Evolutionary conservation across 75 land plant species (phyloP), one percentile per base, ranked within the genome.

Genomic region (Adiantum capillusveneris): DNA sequence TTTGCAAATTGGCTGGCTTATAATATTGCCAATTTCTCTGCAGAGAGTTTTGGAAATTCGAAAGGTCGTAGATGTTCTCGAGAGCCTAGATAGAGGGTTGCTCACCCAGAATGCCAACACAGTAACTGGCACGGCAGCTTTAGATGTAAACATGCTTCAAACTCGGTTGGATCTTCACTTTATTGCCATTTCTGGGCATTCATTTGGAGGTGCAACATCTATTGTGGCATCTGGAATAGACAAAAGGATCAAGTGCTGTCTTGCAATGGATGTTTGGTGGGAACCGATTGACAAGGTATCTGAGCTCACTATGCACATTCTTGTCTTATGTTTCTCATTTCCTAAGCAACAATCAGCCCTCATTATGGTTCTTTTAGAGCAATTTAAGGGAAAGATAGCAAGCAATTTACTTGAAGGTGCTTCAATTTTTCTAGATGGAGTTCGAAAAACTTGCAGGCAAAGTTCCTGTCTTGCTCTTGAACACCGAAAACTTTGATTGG

Each of bases 161-260:
- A 58, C 44, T 9, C 59, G 76, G 25, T 25, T 73, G 5, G 71
- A 73, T 57, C 27, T 73, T 43, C 31, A 56, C 44, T 58, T 22
- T 42, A 18, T 67, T 18, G 76, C 76, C 7, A 46, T 73, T 43
- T 52, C 50, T 29, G 76, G 76, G 18, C 76, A 73, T 59, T 73
- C 76, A 11, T 73, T 73, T 45, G 76, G 76, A 19, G 76, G 71
- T 42, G 71, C 70, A 25, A 73, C 76, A 44, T 43, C 76, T n/a
- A 39, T 73, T 0, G 57, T 73, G 31, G 65, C 71, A 24, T 44
- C 64, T 56, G 76, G 65, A 24, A 2, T 66, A 1, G 65, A 61
- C 52, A 56, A 60, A 19, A 51, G 76, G 41, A 25, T 73, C 50
- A 54, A 73, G 25, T 73, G 70, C 28, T 73, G 70, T 31, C 49